Percentiles rank a stretch among this genome's conserved stretches.
Evolutionary conservation across 2,329 filamentous ascomycete genomes (phyloP).

Genomic region (Pleoardoris graminearum): DNA sequence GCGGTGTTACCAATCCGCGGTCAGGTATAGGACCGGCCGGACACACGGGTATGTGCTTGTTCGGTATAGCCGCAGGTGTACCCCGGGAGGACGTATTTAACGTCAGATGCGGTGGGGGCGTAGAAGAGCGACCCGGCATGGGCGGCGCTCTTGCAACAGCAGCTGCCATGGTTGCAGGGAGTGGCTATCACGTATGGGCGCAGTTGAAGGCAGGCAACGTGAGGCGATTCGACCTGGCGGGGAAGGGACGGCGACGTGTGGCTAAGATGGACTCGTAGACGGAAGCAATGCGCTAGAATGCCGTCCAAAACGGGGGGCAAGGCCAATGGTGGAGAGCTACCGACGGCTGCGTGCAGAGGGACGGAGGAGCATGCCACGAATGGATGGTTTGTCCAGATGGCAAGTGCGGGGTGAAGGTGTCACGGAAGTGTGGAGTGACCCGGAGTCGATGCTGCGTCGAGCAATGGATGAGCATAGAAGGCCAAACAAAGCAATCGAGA

Average conservation of each 20-base stretch:
- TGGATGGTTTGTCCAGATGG: conserved; percentile 4
- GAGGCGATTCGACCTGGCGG: conserved; percentile 7
- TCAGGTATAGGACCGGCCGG: conserved; percentile 71
- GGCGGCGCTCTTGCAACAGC: conserved; percentile 46
- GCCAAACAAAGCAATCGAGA: conserved; percentile 7
- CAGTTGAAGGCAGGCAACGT: conserved; percentile 36
- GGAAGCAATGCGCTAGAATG: conserved; percentile 12
- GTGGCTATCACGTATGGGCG: conserved; percentile 14
- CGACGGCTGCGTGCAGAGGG: conserved; percentile 6
- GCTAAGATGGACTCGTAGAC: conserved; percentile 4
- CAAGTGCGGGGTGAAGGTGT: conserved; percentile 19
- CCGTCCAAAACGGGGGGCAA: conserved; percentile 18
- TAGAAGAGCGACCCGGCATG: conserved; percentile 44
- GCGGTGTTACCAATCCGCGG: conserved; percentile 53
- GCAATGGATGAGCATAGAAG: conserved; percentile 22
- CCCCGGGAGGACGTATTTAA: conserved; percentile 61
- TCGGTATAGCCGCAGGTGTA: conserved; percentile 68
- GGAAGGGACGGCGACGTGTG: conserved; percentile 11
- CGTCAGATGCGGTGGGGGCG: conserved; percentile 58
- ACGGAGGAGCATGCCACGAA: conserved; percentile 4
- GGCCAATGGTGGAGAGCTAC: conserved; percentile 10
- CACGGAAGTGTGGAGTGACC: conserved; percentile 20
- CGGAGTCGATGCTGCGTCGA: conserved; percentile 13
- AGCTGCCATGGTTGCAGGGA: conserved; percentile 46
- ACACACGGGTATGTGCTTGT: conserved; percentile 89